phyloP scores from a whole-genome alignment of 176 grass and related monocot genomes.

The Hyparrhenia diplandra region DNA sequence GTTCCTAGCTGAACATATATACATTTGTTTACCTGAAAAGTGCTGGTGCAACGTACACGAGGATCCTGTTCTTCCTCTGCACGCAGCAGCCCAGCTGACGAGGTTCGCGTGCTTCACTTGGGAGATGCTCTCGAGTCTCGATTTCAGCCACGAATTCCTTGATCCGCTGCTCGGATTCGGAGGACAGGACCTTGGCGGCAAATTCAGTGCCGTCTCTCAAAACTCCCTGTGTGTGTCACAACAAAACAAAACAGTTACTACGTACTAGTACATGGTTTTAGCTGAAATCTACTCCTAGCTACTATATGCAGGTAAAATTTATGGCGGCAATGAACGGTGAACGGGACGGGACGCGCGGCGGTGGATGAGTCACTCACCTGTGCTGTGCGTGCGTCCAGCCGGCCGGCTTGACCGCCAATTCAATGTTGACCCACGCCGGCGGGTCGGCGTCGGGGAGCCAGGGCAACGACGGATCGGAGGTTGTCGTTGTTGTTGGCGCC shows the following conservation, averaged over 20 bases:
- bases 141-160: constrained; percentile 63
- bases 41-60: too few relatives aligned
- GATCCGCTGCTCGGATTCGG: constrained; percentile 49
- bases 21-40: too few relatives aligned
- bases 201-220: constrained; percentile 39
- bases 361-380: background rate
- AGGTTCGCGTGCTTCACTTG: constrained; percentile 44
- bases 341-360: background rate
- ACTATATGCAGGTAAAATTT: background rate
- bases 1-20: too few relatives aligned
- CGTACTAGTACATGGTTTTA: background rate
- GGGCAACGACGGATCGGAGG: too few relatives aligned
- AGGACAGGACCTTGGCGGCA: constrained; percentile 45
- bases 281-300: background rate
- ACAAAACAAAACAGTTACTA: background rate
- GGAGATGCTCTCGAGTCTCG: constrained; percentile 39
- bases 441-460: background rate
- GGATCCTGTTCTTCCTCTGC: constrained; percentile 42
- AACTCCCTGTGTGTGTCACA: constrained; percentile 45
- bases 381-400: background rate
- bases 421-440: background rate
- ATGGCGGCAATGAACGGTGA: background rate
- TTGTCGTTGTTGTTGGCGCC: too few relatives aligned
- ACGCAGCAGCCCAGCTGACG: constrained; percentile 44
- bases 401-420: background rate